Evolutionary conservation across 257 asterid species (phyloP).

Genomic region (Anisodus acutangulus): DNA sequence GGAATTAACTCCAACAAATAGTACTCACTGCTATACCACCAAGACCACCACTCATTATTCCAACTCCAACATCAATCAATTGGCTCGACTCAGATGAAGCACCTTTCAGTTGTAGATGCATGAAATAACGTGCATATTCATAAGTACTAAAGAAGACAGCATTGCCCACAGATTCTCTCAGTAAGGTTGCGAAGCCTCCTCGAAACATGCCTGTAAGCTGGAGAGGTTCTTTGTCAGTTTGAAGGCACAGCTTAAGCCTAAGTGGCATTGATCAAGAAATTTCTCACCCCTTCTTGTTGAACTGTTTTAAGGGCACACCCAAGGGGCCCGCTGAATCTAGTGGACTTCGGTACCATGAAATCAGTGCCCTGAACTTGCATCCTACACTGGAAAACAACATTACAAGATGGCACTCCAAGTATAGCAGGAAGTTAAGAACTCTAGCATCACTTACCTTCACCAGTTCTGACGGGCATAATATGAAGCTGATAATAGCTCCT

Average conservation of each 20-base stretch:
- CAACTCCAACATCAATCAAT: constrained; percentile 74
- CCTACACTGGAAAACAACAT: constrained; percentile 84
- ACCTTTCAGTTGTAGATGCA: constrained; percentile 65
- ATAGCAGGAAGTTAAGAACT: constrained; percentile 26
- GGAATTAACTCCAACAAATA: constrained; percentile 11
- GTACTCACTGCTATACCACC: constrained; percentile 79
- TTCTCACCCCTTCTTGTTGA: constrained; percentile 82
- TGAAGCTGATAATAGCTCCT: constrained; percentile 81
- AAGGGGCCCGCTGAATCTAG: constrained; percentile 70
- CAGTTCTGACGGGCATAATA: constrained; percentile 88
- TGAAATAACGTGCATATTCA: constrained; percentile 74
- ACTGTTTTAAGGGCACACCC: constrained; percentile 84
- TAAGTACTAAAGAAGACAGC: constrained; percentile 84
- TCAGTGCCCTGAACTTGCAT: constrained; percentile 96
- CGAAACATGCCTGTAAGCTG: constrained; percentile 85
- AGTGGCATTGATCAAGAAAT: constrained; percentile 31
- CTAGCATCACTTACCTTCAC: constrained; percentile 63
- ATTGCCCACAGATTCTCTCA: constrained; percentile 84
- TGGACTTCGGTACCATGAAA: constrained; percentile 51
- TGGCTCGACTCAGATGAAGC: constrained; percentile 54
- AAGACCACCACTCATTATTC: constrained; percentile 86
- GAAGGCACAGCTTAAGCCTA: constrained; percentile 29
- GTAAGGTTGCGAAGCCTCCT: constrained; percentile 78
- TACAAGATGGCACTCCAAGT: constrained; percentile 13
- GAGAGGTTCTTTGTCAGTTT: constrained; percentile 51